A percentile compares a stretch with the other conserved stretches of the same genome.
phyloP scores from a whole-genome alignment of 345 rosid genomes.

The Salix arbutifolia region DNA sequence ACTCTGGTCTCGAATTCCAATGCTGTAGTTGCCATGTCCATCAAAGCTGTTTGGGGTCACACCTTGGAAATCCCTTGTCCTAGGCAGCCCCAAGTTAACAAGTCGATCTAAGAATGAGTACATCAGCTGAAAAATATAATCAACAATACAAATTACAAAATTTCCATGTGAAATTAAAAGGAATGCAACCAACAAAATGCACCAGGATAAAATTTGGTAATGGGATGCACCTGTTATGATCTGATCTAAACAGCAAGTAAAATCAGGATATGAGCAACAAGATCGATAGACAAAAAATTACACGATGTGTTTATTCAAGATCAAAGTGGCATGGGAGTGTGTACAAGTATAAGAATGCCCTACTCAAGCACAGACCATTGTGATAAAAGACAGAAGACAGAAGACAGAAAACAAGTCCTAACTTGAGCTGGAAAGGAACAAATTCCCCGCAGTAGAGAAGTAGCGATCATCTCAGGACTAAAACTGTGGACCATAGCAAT shows the following conservation, averaged over 20 bases:
- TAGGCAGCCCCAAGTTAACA: slow-evolving; percentile 85
- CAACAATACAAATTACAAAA: not conserved
- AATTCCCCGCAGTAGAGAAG: not conserved
- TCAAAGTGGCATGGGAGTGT: not conserved
- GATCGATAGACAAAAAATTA: not conserved
- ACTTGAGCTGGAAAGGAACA: not conserved
- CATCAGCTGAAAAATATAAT: slow-evolving; percentile 57
- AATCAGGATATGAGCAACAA: not conserved
- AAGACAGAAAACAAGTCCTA: not conserved
- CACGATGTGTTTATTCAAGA: not conserved
- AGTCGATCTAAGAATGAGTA: slow-evolving; percentile 85
- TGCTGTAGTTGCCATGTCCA: slow-evolving; percentile 85
- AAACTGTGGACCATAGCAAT: not conserved
- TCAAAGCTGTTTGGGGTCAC: slow-evolving; percentile 79
- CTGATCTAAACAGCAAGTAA: not conserved
- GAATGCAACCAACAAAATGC: not conserved
- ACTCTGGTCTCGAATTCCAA: slow-evolving; percentile 76
- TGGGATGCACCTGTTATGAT: not conserved
- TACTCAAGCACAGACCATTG: not conserved
- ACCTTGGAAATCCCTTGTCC: slow-evolving; percentile 93
- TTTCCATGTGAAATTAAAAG: not conserved
- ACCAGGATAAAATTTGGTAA: not conserved
- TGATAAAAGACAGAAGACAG: not conserved
- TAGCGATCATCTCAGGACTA: not conserved
- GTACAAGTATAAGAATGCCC: not conserved